Evolutionary conservation across 306 rosid genomes (phyloP).

Genomic region (Alnus glutinosa): DNA sequence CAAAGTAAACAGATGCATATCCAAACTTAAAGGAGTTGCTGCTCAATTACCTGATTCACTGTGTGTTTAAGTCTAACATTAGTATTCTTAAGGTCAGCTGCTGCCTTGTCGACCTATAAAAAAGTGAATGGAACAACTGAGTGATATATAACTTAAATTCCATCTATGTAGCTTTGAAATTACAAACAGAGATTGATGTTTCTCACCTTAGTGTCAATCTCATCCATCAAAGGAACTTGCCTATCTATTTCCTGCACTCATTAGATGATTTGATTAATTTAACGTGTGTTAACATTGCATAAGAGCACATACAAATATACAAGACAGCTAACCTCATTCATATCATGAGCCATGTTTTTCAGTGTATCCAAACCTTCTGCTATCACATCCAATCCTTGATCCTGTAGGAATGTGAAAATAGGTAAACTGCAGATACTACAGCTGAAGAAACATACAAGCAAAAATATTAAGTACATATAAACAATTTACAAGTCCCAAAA

Average conservation of each 20-base stretch:
- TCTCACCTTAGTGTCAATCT: constrained; percentile 91
- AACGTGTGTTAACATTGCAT: background rate
- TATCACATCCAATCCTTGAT: constrained; percentile 95
- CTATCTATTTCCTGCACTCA: constrained; percentile 78
- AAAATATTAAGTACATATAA: background rate
- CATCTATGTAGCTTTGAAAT: constrained; percentile 7
- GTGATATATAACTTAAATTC: constrained; percentile 15
- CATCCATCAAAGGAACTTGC: constrained; percentile 99
- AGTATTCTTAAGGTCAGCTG: constrained; percentile 93
- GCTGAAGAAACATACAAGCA: background rate
- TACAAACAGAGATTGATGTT: constrained; percentile 8
- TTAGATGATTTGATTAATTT: constrained; percentile 21
- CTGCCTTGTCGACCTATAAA: constrained; percentile 84
- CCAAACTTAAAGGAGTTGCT: constrained; percentile 16
- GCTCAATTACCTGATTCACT: constrained; percentile 75
- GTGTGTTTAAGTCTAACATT: constrained; percentile 93
- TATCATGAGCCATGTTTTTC: constrained; percentile 95
- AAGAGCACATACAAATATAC: constrained; percentile 10
- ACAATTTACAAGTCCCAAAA: constrained; percentile 22
- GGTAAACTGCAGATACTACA: constrained; percentile 19
- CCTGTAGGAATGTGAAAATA: constrained; percentile 46
- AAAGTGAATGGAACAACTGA: constrained; percentile 24
- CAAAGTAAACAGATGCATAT: constrained; percentile 4
- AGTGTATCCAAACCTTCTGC: constrained; percentile 92
- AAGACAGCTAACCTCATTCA: constrained; percentile 80